phyloP scores from a whole-genome alignment of 2,329 filamentous ascomycete species.

The Curvularia lunata region DNA sequence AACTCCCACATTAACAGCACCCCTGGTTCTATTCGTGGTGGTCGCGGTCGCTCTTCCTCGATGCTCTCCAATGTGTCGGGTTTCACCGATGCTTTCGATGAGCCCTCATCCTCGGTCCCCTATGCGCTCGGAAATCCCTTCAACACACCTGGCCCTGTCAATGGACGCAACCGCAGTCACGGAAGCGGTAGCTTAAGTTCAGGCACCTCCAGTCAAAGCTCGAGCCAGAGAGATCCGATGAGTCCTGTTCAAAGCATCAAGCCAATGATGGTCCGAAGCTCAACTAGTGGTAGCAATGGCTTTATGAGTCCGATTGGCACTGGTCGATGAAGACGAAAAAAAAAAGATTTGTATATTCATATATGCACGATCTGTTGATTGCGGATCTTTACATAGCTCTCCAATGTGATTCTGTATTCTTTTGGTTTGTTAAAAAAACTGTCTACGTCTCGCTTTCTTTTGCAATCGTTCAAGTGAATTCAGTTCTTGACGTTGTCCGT shows the following conservation, averaged over 20 bases:
- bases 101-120: constrained; percentile 36
- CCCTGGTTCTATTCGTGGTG: constrained; percentile 44
- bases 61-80: constrained; percentile 60
- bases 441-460: neutral
- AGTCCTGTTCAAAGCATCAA: constrained; percentile 46
- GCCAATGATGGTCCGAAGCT: constrained; percentile 43
- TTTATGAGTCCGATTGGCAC: constrained; percentile 42
- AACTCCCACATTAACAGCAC: constrained; percentile 41
- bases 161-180: constrained; percentile 53
- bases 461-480: neutral
- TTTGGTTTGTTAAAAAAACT: constrained; percentile 14
- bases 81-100: constrained; percentile 57
- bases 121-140: constrained; percentile 46
- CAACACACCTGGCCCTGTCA: constrained; percentile 48
- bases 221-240: constrained; percentile 49
- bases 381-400: constrained; percentile 29
- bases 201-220: constrained; percentile 50
- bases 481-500: neutral
- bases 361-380: constrained; percentile 22
- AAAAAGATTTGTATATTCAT: constrained; percentile 17
- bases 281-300: constrained; percentile 38
- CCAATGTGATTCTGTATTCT: constrained; percentile 39
- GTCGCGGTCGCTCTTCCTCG: constrained; percentile 57
- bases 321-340: constrained; percentile 33
- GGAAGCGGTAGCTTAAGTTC: constrained; percentile 57